A percentile compares a stretch with the other conserved stretches of the same genome.
These are phyloP conservation scores for Anethum foeniculum DNA, from an alignment of 140 eudicot species.

Conservation along the genomic window DNA sequence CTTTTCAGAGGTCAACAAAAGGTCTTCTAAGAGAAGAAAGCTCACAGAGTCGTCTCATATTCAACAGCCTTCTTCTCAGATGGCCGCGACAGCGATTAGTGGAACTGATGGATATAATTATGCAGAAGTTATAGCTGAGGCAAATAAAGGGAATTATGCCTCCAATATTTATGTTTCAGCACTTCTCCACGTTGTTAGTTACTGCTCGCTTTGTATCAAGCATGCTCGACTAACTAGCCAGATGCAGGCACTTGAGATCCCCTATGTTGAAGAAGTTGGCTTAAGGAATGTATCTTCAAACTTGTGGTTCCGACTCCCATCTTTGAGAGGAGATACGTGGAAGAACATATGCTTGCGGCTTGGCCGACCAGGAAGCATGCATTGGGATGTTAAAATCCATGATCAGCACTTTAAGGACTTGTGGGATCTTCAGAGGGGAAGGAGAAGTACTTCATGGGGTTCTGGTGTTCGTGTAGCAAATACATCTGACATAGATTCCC, in stretches of 20 bases:
- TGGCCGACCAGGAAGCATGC: conserved; percentile 90
- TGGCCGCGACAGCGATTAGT: conserved; percentile 18
- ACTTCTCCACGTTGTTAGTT: conserved; percentile 83
- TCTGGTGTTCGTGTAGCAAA: conserved; percentile 73
- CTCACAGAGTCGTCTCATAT: conserved; percentile 18
- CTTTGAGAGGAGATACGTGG: conserved; percentile 65
- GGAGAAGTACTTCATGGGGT: conserved; percentile 72
- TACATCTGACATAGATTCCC: conserved; percentile 86
- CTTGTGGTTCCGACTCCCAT: conserved; percentile 88
- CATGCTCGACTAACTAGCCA: conserved; percentile 92
- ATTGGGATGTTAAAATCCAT: conserved; percentile 89
- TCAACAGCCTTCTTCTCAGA: conserved; percentile 26
- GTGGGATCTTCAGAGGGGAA: conserved; percentile 93
- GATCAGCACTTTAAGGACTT: conserved; percentile 87
- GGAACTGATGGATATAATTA: conserved; percentile 47
- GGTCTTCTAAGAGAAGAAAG: conserved; percentile 57
- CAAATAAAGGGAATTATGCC: conserved; percentile 80
- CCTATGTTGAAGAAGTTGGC: conserved; percentile 87
- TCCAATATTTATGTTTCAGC: conserved; percentile 72
- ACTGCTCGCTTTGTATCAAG: conserved; percentile 82
- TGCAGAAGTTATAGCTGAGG: conserved; percentile 67
- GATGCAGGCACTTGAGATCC: conserved; percentile 91
- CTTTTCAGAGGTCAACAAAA: conserved; percentile 27
- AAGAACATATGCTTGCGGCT: conserved; percentile 70
- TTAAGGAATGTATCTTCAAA: conserved; percentile 60